phyloP scores from a whole-genome alignment of 805 yeast genomes.

The Starmerella asiatica region DNA sequence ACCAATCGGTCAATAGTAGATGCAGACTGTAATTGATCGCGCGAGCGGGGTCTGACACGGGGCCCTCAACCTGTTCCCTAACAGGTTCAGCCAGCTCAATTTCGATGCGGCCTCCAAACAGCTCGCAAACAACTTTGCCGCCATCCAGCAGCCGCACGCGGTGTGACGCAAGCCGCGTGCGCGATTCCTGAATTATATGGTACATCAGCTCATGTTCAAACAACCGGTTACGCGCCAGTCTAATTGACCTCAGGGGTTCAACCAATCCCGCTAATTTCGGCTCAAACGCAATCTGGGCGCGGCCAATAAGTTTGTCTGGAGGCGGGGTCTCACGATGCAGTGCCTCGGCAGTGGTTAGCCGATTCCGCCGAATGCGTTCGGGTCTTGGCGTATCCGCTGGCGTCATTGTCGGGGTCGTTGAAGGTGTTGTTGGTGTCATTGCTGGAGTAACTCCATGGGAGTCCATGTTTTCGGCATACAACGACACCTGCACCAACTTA shows the following conservation, averaged over 20 bases:
- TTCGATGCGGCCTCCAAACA: slow-evolving; percentile 54
- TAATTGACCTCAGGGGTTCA: slow-evolving; percentile 32
- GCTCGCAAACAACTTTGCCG: slow-evolving; percentile 45
- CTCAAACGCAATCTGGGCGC: slow-evolving; percentile 1
- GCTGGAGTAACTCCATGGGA: neutral
- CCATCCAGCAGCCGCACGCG: slow-evolving; percentile 55
- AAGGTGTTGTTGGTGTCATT: neutral
- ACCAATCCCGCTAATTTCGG: neutral
- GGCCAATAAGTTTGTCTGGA: slow-evolving; percentile 5
- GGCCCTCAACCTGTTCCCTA: neutral
- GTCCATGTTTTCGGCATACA: slow-evolving; percentile 29
- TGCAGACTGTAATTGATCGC: slow-evolving; percentile 41
- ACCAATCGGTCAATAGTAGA: slow-evolving; percentile 48
- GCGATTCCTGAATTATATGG: slow-evolving; percentile 65
- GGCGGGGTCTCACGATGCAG: slow-evolving; percentile 21
- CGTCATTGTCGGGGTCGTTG: too few species aligned
- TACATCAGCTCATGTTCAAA: slow-evolving; percentile 84
- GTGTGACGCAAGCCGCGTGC: slow-evolving; percentile 43
- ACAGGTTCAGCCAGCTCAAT: slow-evolving; percentile 42
- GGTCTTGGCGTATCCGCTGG: too few species aligned
- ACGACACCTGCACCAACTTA: slow-evolving; percentile 44
- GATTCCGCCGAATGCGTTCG: too few species aligned
- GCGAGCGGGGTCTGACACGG: slow-evolving; percentile 21
- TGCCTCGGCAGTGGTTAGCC: too few species aligned
- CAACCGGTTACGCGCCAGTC: slow-evolving; percentile 53